phyloP scores from a whole-genome alignment of 805 yeast species.

The Yamadazyma endophytica region DNA sequence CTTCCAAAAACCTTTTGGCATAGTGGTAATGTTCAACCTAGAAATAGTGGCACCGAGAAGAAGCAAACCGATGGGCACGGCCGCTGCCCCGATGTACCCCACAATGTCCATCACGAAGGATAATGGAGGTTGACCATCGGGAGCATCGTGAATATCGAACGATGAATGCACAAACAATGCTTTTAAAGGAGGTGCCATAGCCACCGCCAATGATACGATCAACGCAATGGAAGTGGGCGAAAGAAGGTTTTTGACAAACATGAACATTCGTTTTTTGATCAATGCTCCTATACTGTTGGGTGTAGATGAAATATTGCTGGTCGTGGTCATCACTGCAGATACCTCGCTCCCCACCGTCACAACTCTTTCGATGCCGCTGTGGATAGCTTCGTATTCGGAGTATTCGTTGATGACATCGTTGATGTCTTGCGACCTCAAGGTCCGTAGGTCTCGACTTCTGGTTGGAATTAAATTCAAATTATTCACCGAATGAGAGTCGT shows the following conservation, averaged over 20 bases:
- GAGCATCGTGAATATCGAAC: conserved; percentile 62
- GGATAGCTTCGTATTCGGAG: conserved; percentile 41
- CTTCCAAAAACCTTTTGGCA: conserved; percentile 72
- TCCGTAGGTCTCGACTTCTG: conserved; percentile 10
- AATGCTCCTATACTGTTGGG: conserved; percentile 1
- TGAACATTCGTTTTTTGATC: conserved; percentile 5
- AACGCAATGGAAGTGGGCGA: conserved; percentile 74
- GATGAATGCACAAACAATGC: conserved; percentile 42
- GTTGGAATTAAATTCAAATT: conserved; percentile 2
- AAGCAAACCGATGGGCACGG: conserved; percentile 82
- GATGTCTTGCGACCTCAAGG: conserved; percentile 25
- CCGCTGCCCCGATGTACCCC: conserved; percentile 76
- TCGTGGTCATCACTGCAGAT: conserved; percentile 11
- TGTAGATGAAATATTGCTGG: conserved; percentile 1
- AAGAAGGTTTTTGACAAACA: conserved; percentile 45
- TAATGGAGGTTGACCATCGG: conserved; percentile 79
- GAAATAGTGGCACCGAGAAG: conserved; percentile 87
- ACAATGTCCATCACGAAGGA: conserved; percentile 82
- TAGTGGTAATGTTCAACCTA: conserved; percentile 52
- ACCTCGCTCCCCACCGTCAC: conserved; percentile 20
- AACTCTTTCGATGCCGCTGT: conserved; percentile 14
- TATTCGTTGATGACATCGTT: conserved; percentile 39
- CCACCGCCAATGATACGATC: conserved; percentile 57
- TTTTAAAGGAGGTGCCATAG: conserved; percentile 86
- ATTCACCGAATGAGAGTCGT: conserved; percentile 1